Base-by-base conservation (phyloP, 306 rosid genomes). In the Lathyrus aphaca region DNA sequence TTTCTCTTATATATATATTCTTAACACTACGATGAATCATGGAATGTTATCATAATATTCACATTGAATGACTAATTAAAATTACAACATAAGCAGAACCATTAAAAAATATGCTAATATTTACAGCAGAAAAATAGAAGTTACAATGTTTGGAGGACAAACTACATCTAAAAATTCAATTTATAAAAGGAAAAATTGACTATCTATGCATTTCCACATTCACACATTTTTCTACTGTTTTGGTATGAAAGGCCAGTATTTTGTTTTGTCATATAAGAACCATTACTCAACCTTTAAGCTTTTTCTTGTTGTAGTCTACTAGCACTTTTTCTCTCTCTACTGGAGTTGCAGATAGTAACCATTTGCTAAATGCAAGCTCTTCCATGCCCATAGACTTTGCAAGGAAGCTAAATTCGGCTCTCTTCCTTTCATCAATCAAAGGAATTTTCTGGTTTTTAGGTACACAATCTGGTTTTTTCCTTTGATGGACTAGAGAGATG, bases 341-440 rank as follows among this genome's bases (percentile, higher is more conserved):
- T 40, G 89, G 87, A 63, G 89, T 82, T 1, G 92, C 91, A 38
- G 91, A 83, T 72, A 90, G 74, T 64, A 90, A 50, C 98, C 98
- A 93, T 80, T 76, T 85, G 86, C 98, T 92, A 70, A 90, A 90
- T 75, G 83, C 86, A 59, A 88, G 72, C 72, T 82, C 97, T 55
- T 29, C 87, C 97, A 90, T 82, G 55, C 87, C 91, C 79, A 67
- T 74, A 60, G 62, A 83, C 53, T 19, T 75, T 23, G 96, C 96
- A 74, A 93, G 79, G 59, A 75, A 82, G 60, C 90, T 76, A 63
- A 74, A 93, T 37, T 85, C 88, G 68, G 64, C 57, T 74, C 86
- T 83, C 83, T 88, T 90, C 75, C 72, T 57, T 69, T 83, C 86
- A 70, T 64, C 71, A 54, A 85, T 58, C 35, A 77, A 71, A 59